These are phyloP conservation scores for Pueraria montana DNA, from an alignment of 306 rosid species.

Conservation along the genomic window DNA sequence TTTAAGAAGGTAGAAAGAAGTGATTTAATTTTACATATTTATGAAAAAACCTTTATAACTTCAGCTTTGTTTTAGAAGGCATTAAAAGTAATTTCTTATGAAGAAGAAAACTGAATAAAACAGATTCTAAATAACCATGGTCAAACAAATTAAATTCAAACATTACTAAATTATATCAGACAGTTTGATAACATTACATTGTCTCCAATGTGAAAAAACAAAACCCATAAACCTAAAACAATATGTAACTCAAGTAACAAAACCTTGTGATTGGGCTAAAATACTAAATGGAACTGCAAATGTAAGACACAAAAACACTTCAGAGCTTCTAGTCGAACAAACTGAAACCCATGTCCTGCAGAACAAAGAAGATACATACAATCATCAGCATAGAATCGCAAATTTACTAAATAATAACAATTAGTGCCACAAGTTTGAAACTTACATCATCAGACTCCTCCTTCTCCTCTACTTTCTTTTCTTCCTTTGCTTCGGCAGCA, in stretches of 20 bases:
- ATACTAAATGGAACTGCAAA: conserved; percentile 44
- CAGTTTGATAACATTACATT: conserved; percentile 41
- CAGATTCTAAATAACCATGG: not conserved
- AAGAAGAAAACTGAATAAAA: not conserved
- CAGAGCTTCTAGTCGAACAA: conserved; percentile 63
- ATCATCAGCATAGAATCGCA: not conserved
- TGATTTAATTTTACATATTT: not conserved
- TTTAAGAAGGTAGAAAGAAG: not conserved
- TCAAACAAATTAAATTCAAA: conserved; percentile 39
- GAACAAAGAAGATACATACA: not conserved
- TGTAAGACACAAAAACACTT: conserved; percentile 10
- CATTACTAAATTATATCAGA: conserved; percentile 23
- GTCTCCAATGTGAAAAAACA: conserved; percentile 48
- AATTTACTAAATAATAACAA: not conserved
- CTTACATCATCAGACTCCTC: conserved; percentile 85
- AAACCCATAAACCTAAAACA: conserved; percentile 46
- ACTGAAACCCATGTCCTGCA: conserved; percentile 86
- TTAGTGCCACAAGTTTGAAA: not conserved
- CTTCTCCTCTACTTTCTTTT: conserved; percentile 83
- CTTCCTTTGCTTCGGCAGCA: conserved; percentile 74
- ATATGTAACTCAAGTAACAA: conserved; percentile 51
- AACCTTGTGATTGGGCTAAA: conserved; percentile 47
- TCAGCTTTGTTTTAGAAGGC: not conserved
- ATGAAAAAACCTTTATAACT: not conserved
- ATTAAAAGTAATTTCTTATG: not conserved